These are phyloP conservation scores for Aspergillus brasiliensis DNA, from an alignment of 2,329 filamentous ascomycete species.

Conservation along the genomic window DNA sequence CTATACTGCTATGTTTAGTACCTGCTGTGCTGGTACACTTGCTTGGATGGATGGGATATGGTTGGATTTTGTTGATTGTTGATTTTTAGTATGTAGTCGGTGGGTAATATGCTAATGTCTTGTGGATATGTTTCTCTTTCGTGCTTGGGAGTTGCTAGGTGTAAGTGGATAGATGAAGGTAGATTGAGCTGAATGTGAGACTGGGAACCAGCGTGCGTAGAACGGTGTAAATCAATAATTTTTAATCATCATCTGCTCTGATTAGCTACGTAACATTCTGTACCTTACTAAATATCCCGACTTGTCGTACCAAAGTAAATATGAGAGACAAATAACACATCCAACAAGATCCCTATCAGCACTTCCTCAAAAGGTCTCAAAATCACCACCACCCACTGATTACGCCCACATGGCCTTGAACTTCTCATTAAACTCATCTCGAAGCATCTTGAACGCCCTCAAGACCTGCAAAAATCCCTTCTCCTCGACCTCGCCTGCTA, in stretches of 20 bases:
- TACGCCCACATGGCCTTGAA: constrained; percentile 39
- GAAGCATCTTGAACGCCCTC: constrained; percentile 33
- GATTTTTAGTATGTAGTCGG: background rate
- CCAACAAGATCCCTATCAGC: background rate
- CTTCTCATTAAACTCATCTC: constrained; percentile 36
- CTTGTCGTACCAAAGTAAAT: no score
- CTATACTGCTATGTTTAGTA: background rate
- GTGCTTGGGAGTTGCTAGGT: background rate
- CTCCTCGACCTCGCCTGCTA: background rate
- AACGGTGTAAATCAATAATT: no score
- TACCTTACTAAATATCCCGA: background rate
- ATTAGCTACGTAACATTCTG: no score
- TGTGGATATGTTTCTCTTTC: background rate
- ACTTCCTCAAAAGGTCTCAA: background rate
- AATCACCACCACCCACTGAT: background rate
- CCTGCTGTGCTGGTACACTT: background rate
- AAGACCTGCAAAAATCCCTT: constrained; percentile 23
- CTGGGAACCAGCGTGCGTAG: no score
- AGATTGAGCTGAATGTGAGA: no score
- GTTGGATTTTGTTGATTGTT: background rate
- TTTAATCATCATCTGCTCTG: no score
- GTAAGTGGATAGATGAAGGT: background rate
- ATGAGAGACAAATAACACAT: background rate
- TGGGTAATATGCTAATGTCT: background rate
- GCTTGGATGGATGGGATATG: background rate